These are phyloP conservation scores for Flaveria linearis DNA, from an alignment of 129 eudicot species.

Conservation along the genomic window DNA sequence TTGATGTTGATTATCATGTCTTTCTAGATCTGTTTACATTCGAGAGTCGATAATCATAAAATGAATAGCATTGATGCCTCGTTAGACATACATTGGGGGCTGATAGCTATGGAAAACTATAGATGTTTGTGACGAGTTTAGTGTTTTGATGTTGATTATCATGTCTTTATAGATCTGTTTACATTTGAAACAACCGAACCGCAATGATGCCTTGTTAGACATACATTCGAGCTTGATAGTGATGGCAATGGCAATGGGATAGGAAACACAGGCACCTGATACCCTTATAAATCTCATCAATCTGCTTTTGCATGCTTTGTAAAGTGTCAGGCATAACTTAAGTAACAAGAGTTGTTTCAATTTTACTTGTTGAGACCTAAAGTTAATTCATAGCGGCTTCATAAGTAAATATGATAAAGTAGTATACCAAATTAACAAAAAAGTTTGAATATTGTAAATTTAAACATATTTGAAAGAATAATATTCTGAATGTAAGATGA, in stretches of 20 bases:
- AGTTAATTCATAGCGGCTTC: not conserved
- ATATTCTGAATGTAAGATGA: too few species aligned
- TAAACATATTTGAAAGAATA: not conserved
- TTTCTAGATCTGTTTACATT: not conserved
- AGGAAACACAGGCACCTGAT: slow-evolving; percentile 32
- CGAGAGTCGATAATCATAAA: not conserved
- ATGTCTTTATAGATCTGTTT: not conserved
- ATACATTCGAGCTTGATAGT: not conserved
- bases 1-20: not conserved
- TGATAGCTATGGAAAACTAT: not conserved
- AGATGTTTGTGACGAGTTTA: not conserved
- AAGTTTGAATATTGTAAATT: not conserved
- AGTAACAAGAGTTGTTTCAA: slow-evolving; percentile 19
- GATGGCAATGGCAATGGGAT: slow-evolving; percentile 3
- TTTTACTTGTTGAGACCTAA: not conserved
- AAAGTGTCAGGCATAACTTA: slow-evolving; percentile 35
- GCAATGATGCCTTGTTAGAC: not conserved
- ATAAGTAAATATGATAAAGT: not conserved
- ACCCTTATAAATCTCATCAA: slow-evolving; percentile 17
- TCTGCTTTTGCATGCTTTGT: slow-evolving; percentile 33
- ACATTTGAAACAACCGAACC: not conserved
- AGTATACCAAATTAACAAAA: not conserved
- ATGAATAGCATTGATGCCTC: not conserved
- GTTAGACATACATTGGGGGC: not conserved
- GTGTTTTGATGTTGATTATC: not conserved